Evolutionary conservation across 306 rosid genomes (phyloP).

Genomic region (Prunus armeniaca): DNA sequence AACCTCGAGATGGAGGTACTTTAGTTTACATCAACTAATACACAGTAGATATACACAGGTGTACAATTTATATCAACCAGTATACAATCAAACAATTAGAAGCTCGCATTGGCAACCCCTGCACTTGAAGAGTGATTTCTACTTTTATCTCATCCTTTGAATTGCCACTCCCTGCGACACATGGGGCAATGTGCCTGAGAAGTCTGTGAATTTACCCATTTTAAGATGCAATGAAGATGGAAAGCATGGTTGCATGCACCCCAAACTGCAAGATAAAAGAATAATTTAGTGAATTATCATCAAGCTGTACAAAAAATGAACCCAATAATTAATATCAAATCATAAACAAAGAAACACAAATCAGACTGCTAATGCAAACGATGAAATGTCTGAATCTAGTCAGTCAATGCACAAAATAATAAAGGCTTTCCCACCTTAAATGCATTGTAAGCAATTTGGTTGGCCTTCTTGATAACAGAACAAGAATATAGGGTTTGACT

Average conservation of each 20-base stretch:
- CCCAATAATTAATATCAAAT: not conserved
- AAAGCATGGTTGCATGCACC: constrained; percentile 93
- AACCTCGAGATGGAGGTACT: not conserved
- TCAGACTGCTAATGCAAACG: not conserved
- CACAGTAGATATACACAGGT: not conserved
- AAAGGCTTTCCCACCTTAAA: not conserved
- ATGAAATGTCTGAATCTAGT: not conserved
- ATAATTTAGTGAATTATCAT: not conserved
- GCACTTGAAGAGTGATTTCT: not conserved
- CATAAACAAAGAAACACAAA: not conserved
- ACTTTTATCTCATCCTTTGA: constrained; percentile 49
- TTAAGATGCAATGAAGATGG: constrained; percentile 89
- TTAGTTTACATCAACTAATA: not conserved
- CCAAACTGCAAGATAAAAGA: constrained; percentile 64
- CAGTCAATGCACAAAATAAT: not conserved
- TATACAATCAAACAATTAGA: not conserved
- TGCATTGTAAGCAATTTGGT: not conserved
- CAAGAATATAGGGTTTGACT: not conserved
- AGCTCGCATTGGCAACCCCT: not conserved
- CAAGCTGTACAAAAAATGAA: not conserved
- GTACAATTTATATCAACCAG: not conserved
- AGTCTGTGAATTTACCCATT: constrained; percentile 86
- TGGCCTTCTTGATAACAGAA: not conserved
- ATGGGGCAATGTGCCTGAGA: constrained; percentile 93
- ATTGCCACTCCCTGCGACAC: constrained; percentile 93